Evolutionary conservation across 768 basidiomycete species (phyloP).

Genomic region (Suillus fuscotomentosus): DNA sequence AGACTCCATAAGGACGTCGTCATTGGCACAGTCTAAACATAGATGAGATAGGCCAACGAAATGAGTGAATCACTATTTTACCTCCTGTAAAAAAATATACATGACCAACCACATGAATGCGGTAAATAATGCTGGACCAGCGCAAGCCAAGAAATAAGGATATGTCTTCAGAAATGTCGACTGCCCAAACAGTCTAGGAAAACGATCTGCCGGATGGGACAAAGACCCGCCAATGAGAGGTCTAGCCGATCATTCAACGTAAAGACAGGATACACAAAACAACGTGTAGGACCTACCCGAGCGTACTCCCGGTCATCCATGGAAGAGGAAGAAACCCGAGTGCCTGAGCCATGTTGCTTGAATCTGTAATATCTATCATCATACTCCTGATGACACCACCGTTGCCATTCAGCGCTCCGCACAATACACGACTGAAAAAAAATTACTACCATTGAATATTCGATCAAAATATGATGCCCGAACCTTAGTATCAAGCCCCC

Average conservation of each 20-base stretch:
- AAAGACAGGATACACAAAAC: not conserved
- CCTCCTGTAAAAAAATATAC: conserved; percentile 51
- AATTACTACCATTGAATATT: not conserved
- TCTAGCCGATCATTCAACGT: conserved; percentile 29
- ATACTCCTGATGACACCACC: conserved; percentile 41
- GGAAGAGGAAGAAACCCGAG: conserved; percentile 58
- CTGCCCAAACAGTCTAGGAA: conserved; percentile 54
- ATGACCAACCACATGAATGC: conserved; percentile 45
- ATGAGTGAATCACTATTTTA: conserved; percentile 7
- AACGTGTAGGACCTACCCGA: conserved; percentile 28
- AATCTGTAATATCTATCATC: conserved; percentile 35
- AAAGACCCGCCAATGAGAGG: conserved; percentile 66
- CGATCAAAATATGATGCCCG: not conserved
- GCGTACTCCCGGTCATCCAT: conserved; percentile 37
- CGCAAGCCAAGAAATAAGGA: conserved; percentile 69
- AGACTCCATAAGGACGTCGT: conserved; percentile 29
- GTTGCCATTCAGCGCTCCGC: conserved; percentile 49
- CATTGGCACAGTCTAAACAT: not conserved
- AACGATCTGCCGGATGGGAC: conserved; percentile 59
- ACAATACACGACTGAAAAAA: conserved; percentile 35
- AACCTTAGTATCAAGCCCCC: conserved; percentile 50
- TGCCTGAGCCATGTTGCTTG: conserved; percentile 24
- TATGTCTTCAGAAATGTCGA: conserved; percentile 54
- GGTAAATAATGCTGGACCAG: conserved; percentile 55
- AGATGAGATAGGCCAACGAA: not conserved